A percentile compares a stretch with the other conserved stretches of the same genome.
These are phyloP conservation scores for Pichia cabralensis DNA, from an alignment of 805 yeast species.

Conservation along the genomic window DNA sequence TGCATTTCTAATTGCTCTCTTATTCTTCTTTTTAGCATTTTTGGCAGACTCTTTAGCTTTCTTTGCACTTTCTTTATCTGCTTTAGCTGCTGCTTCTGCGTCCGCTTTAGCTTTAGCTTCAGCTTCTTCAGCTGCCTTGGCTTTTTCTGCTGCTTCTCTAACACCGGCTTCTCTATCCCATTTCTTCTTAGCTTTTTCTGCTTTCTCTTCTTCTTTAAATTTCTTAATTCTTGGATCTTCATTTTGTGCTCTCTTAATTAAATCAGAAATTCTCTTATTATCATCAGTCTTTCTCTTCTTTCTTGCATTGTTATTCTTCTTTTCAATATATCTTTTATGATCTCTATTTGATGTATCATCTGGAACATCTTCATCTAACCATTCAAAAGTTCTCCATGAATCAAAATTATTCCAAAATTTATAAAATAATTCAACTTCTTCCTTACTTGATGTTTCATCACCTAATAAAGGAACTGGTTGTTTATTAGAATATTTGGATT, in stretches of 20 bases:
- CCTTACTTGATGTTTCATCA: constrained; percentile 52
- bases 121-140: constrained; percentile 75
- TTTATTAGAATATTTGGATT: constrained; percentile 85
- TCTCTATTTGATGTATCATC: constrained; percentile 99
- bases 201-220: constrained; percentile 90
- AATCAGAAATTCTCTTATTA: constrained; percentile 75
- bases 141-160: constrained; percentile 91
- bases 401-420: constrained; percentile 88
- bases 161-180: constrained; percentile 99
- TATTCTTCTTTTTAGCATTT: constrained; percentile 88
- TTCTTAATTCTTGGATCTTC: constrained; percentile 93
- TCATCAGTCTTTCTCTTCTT: constrained; percentile 97
- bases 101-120: constrained; percentile 73
- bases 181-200: constrained; percentile 87
- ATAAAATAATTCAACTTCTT: constrained; percentile 81
- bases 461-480: constrained; percentile 87
- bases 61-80: constrained; percentile 53
- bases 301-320: constrained; percentile 93
- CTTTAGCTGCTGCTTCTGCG: constrained; percentile 63
- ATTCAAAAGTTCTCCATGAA: constrained; percentile 98
- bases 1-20: constrained; percentile 52
- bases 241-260: constrained; percentile 77
- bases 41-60: constrained; percentile 92
- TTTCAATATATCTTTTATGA: constrained; percentile 96
- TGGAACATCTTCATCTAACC: constrained; percentile 97